Evolutionary conservation across 257 asterid genomes (phyloP).

Genomic region (Penstemon davidsonii): DNA sequence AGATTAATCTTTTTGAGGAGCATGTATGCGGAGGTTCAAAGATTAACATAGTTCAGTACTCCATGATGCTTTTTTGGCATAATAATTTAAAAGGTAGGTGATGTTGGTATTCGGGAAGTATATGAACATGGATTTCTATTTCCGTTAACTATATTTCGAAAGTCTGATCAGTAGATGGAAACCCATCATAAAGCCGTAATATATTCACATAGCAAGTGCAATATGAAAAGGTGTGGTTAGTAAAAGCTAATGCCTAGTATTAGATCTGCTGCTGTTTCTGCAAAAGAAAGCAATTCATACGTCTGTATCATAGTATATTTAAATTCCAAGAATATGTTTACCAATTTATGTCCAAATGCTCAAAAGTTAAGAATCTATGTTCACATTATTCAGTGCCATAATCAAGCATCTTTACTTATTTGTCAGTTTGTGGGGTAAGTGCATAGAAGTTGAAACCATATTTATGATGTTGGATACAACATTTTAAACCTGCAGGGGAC

Average conservation of each 20-base stretch:
- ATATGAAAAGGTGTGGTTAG: not conserved
- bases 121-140: not conserved
- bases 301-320: not conserved
- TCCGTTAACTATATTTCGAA: not conserved
- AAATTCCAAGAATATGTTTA: too few species aligned
- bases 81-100: conserved; percentile 35
- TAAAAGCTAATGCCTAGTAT: not conserved
- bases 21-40: conserved; percentile 39
- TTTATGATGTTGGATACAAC: not conserved
- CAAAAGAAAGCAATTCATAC: not conserved
- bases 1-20: conserved; percentile 37
- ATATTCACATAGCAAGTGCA: not conserved
- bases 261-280: not conserved
- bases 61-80: conserved; percentile 46
- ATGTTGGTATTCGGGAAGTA: not conserved
- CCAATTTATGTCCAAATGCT: not conserved
- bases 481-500: not conserved
- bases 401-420: not conserved
- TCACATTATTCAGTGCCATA: not conserved
- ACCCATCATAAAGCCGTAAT: not conserved
- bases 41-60: conserved; percentile 42
- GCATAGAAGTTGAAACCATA: not conserved
- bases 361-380: not conserved
- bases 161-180: not conserved
- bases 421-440: not conserved